Conservation (phyloP, 306 rosid species). For the Quercus bicolor region DNA sequence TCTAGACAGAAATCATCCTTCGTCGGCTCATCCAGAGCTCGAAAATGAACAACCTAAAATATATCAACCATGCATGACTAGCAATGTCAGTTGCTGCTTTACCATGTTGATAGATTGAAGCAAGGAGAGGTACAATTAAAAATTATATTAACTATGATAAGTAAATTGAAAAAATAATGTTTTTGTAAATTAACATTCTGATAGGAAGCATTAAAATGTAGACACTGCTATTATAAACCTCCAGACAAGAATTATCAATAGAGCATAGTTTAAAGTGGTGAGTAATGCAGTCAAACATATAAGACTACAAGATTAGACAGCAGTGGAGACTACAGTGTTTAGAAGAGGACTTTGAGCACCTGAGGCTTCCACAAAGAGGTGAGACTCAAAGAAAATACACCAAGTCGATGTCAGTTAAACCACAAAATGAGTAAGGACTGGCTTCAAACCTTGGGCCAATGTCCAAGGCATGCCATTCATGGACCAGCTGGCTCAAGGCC, state of each 20-base stretch:
- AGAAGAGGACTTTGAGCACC: not conserved
- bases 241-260: not conserved
- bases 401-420: not conserved
- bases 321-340: not conserved
- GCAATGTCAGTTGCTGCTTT: conserved; percentile 14
- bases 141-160: not conserved
- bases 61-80: conserved; percentile 14
- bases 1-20: conserved; percentile 82
- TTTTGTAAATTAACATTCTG: not conserved
- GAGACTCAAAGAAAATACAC: not conserved
- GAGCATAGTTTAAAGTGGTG: not conserved
- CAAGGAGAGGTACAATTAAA: not conserved
- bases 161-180: not conserved
- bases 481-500: too few species aligned
- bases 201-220: not conserved
- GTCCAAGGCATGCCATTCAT: not conserved
- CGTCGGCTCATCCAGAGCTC: conserved; percentile 78
- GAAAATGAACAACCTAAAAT: conserved; percentile 79
- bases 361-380: not conserved
- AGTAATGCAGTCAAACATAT: not conserved
- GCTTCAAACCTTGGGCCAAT: not conserved
- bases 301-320: not conserved
- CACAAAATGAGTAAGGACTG: not conserved
- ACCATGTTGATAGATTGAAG: not conserved
- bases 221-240: not conserved